Conservation (phyloP, 164 flowering plant species). For the Nelumbo lutea region DNA sequence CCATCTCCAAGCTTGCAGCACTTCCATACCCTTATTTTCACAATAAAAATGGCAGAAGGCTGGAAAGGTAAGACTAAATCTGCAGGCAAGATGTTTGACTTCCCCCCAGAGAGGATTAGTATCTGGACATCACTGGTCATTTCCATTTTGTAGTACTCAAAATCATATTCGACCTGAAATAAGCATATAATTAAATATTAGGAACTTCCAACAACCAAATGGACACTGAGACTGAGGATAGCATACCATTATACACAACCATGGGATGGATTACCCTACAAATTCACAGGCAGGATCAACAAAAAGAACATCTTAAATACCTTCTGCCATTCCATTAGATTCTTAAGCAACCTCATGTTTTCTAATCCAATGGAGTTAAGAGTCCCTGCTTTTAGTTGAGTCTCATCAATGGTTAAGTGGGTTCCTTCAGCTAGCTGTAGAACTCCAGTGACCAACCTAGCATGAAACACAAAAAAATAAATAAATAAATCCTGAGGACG, state of each 20-base stretch:
- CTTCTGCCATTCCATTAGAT: conserved; percentile 68
- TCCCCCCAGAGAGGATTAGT: conserved; percentile 76
- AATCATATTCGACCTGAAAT: conserved; percentile 87
- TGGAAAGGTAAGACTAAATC: conserved; percentile 82
- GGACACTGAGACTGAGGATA: too few species aligned
- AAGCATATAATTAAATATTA: neutral
- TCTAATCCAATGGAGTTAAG: conserved; percentile 72
- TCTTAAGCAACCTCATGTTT: conserved; percentile 61
- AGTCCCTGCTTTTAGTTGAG: conserved; percentile 59
- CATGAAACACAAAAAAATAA: neutral
- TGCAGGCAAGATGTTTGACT: conserved; percentile 84
- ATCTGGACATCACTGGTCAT: conserved; percentile 77
- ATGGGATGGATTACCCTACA: neutral
- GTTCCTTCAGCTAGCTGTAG: conserved; percentile 85
- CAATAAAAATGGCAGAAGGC: conserved; percentile 40
- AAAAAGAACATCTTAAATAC: conserved; percentile 25
- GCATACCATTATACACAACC: too few species aligned
- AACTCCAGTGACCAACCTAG: conserved; percentile 70
- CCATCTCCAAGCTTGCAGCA: conserved; percentile 82
- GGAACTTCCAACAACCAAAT: neutral
- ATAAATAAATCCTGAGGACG: neutral
- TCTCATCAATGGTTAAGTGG: conserved; percentile 83
- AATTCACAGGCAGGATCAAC: neutral
- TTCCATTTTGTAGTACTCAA: conserved; percentile 79
- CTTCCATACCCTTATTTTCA: conserved; percentile 26